A percentile compares a stretch with the other conserved stretches of the same genome.
Conservation (phyloP, 73 alveolate genomes). For the Paramecium octaurelia region DNA sequence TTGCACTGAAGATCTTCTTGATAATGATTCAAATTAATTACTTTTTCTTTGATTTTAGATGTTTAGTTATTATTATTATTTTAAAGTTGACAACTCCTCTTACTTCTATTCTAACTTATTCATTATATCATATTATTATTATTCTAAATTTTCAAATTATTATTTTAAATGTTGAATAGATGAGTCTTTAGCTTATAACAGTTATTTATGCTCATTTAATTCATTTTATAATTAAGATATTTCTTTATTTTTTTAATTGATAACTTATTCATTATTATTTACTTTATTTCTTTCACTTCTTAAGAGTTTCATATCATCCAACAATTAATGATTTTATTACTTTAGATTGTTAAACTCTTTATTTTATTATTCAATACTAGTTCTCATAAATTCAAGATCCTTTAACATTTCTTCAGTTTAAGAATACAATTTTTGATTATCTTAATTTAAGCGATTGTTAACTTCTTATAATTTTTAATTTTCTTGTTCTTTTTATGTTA, state of each 20-base stretch:
- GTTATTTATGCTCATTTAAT: neutral
- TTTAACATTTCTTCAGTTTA: conserved; percentile 32
- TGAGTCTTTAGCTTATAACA: neutral
- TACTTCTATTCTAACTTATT: neutral
- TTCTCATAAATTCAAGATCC: conserved; percentile 15
- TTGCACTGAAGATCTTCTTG: neutral
- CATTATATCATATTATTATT: neutral
- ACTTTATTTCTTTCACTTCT: conserved; percentile 1
- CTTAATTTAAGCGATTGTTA: neutral
- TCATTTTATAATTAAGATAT: neutral
- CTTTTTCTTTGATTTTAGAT: neutral
- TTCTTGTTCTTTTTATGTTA: neutral
- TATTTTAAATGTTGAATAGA: neutral
- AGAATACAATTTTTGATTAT: conserved; percentile 16
- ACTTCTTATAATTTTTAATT: neutral
- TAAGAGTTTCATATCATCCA: neutral
- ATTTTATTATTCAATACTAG: neutral
- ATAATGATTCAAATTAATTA: neutral
- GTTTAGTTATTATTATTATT: neutral
- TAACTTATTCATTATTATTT: neutral
- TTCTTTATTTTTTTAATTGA: conserved; percentile 28
- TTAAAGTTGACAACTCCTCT: neutral
- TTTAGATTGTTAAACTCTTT: neutral
- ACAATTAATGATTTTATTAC: neutral
- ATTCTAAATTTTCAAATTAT: conserved; percentile 2